Percentiles rank a stretch among this genome's conserved stretches.
phyloP scores from a whole-genome alignment of 2,329 filamentous ascomycete species.

The Pseudogymnoascus destructans region DNA sequence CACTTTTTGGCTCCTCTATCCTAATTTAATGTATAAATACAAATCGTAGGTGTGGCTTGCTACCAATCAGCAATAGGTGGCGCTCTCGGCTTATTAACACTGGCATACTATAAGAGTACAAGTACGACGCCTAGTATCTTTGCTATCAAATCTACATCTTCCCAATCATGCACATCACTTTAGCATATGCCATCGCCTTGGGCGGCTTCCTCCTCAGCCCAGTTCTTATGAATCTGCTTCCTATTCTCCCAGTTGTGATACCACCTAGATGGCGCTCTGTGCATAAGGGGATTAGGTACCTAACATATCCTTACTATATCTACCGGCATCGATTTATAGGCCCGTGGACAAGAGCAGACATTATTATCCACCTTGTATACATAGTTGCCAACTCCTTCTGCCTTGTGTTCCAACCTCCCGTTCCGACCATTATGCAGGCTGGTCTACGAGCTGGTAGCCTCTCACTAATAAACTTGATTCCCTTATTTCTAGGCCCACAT shows the following conservation, averaged over 20 bases:
- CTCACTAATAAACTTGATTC: constrained; percentile 16
- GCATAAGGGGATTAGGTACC: constrained; percentile 10
- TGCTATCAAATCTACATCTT: background rate
- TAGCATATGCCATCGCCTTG: constrained; percentile 15
- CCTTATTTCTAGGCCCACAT: constrained; percentile 16
- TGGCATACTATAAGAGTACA: background rate
- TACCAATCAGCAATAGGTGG: background rate
- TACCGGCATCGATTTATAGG: constrained; percentile 13
- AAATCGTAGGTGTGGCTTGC: too few species aligned
- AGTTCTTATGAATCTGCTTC: constrained; percentile 11
- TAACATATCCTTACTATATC: constrained; percentile 14
- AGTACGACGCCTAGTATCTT: background rate
- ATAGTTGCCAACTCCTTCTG: constrained; percentile 14
- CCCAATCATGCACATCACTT: constrained; percentile 14
- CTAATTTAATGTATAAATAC: background rate
- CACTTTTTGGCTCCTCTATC: background rate
- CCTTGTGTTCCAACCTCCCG: constrained; percentile 10
- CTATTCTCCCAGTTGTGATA: constrained; percentile 8
- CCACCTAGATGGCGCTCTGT: constrained; percentile 10
- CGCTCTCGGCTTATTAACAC: background rate
- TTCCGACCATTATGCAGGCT: constrained; percentile 12
- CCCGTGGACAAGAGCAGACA: constrained; percentile 12
- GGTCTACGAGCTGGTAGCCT: constrained; percentile 14
- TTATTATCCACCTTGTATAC: constrained; percentile 13
- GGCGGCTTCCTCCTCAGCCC: constrained; percentile 12